A percentile compares a stretch with the other conserved stretches of the same genome.
Evolutionary conservation across 208 protist species (phyloP).

Genomic region (Trypanosoma cruzi): DNA sequence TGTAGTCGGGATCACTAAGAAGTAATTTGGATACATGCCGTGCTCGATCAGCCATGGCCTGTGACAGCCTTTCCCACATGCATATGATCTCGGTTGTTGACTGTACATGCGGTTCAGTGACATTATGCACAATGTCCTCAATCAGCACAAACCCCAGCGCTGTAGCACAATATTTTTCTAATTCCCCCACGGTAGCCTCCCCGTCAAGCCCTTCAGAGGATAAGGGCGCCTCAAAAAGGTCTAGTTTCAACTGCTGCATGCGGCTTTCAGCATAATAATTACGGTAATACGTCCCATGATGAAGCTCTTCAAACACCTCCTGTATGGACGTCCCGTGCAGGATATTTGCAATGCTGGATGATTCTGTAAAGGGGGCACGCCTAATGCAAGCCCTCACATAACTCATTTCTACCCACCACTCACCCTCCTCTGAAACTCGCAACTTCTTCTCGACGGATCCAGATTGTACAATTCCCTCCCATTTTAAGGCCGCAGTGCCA

Average conservation of each 20-base stretch:
- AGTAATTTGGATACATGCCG: conserved; percentile 54
- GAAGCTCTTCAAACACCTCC: conserved; percentile 77
- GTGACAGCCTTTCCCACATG: conserved; percentile 72
- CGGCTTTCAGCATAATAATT: conserved; percentile 78
- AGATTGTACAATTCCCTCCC: conserved; percentile 54
- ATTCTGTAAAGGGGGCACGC: conserved; percentile 57
- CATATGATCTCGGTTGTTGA: conserved; percentile 77
- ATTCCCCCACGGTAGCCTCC: conserved; percentile 46
- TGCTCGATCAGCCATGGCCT: conserved; percentile 48
- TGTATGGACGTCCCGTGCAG: conserved; percentile 77
- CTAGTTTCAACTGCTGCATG: conserved; percentile 64
- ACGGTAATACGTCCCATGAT: conserved; percentile 70
- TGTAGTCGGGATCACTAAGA: conserved; percentile 47
- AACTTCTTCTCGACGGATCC: conserved; percentile 53
- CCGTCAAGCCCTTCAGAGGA: conserved; percentile 27
- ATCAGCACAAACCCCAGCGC: conserved; percentile 86
- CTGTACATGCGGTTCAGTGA: conserved; percentile 78
- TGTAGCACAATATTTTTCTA: conserved; percentile 61
- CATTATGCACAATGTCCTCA: conserved; percentile 82
- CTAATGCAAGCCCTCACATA: conserved; percentile 53
- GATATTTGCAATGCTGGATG: conserved; percentile 50
- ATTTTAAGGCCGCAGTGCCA: conserved; percentile 62
- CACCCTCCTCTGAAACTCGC: conserved; percentile 42
- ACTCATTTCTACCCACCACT: conserved; percentile 72
- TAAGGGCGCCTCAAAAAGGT: conserved; percentile 57